Base-by-base conservation (phyloP, 371 early-diverging fungal genomes). In the Mucor indicus region DNA sequence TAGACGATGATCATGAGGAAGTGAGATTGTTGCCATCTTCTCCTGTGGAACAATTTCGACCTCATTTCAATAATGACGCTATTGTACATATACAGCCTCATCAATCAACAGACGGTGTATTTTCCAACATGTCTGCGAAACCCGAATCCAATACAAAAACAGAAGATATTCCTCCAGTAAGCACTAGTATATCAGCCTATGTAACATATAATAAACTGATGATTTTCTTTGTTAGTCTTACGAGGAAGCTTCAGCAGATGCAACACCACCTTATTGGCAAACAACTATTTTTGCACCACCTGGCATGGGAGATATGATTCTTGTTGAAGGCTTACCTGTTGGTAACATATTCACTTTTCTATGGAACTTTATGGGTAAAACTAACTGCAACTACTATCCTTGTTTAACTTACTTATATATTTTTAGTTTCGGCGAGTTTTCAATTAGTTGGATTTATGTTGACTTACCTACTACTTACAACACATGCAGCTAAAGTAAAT, bases 381-480 rank as follows among this genome's bases (percentile, higher is more conserved):
- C n/a, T n/a, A n/a, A 53, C 48, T 32, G 13, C 12, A 15, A 33
- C 12, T 9, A 8, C 12, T 29, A 17, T 29, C 2, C 4, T 19
- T 45, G 10, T 25, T 33, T 37, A 32, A 38, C 15, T 2, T 12
- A 20, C 2, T 7, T 19, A 21, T 7, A 6, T 3, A 13, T 0
- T 19, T 20, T 4, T 55, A 81, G 82, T 79, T 21, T 82, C 83
- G 21, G 73, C 80, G 50, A 72, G 75, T 38, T 84, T 84, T 51
- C 82, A 84, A 49, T 78, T 79, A 53, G 75, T 81, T 19, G 84
- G 84, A 2, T 84, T 84, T 54, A 69, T 81, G 52, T 50, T 84
- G 40, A 80, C 82, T 21, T 81, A 84, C 51, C 64, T 84, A 30
- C 64, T 84, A 29, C 81, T 79, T 44, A 81, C 81, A 17, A 68